Evolutionary conservation across 2,329 filamentous ascomycete species (phyloP), one percentile per base, ranked within the genome.

Genomic region (Neonectria coccinea): DNA sequence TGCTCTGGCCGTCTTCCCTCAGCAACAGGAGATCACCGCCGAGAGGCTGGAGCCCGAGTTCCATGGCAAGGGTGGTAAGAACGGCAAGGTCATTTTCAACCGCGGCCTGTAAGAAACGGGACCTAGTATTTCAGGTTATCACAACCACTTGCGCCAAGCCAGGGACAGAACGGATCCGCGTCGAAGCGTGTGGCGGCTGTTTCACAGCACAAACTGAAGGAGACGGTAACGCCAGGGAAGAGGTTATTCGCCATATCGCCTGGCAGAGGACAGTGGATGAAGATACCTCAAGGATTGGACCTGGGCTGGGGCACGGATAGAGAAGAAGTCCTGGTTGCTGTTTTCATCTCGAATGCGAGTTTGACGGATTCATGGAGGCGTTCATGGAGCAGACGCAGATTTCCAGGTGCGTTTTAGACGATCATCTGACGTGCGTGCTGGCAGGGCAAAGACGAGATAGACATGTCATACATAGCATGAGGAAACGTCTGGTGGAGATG

Each of bases 81-180:
- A 87, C 59, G 94, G 92, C 0, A 84, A 93, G 83, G 92, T 99
- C n/a, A 93, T 97, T 77, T 98, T 99, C 81, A 98, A 99, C 80
- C 88, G 96, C 75, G 96, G 96, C 12, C 95, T 99, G 73, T 97
- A 82, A 80, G 44, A 20, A 22, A n/a, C 14, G 29, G 47, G 25
- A 47, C 44, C 16, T 33, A 44, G n/a, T 48, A 27, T 41, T 18
- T 59, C 33, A 41, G 41, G 22, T 36, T n/a, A n/a, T 25, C 44
- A n/a, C 45, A 18, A 36, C 25, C 25, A 10, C 39, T n/a, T 20
- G 41, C n/a, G 41, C 22, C 25, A 9, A 29, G 27, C 4, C 16
- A 18, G 29, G 18, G 27, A 41, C 22, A 31, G n/a, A 56, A 56
- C 29, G 11, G 12, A 36, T n/a, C 27, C 22, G 22, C 16, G 8